phyloP scores from a whole-genome alignment of 129 eudicot genomes.

The Centaurea solstitialis region DNA sequence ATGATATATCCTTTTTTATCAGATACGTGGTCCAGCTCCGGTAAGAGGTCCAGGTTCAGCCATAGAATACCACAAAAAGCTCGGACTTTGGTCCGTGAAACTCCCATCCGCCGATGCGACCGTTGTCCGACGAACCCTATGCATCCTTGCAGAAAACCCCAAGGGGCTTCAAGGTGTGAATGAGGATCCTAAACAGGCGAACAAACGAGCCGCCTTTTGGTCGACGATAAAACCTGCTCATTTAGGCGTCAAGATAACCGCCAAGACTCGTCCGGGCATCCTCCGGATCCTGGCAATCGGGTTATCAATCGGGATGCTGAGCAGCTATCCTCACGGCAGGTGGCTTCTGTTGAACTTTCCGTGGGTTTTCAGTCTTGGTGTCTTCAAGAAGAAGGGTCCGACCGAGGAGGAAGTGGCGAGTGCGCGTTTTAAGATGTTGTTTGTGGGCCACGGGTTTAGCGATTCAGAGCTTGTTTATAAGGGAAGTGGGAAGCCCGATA shows the following conservation, averaged over 20 bases:
- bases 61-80: constrained; percentile 68
- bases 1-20: constrained; percentile 4
- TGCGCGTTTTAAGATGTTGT: constrained; percentile 85
- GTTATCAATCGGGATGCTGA: constrained; percentile 45
- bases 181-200: constrained; percentile 49
- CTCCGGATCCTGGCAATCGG: constrained; percentile 48
- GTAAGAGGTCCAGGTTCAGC: constrained; percentile 56
- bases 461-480: constrained; percentile 37
- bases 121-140: constrained; percentile 73
- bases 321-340: constrained; percentile 53
- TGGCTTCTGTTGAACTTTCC: constrained; percentile 76
- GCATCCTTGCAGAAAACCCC: constrained; percentile 63
- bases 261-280: constrained; percentile 50
- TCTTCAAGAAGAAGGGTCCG: constrained; percentile 72
- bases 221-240: constrained; percentile 79
- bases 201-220: constrained; percentile 66
- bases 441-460: constrained; percentile 71
- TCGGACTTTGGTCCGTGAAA: constrained; percentile 76
- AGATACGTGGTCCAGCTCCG: constrained; percentile 86
- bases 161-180: constrained; percentile 71
- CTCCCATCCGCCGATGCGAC: constrained; percentile 80
- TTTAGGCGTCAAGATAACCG: constrained; percentile 67
- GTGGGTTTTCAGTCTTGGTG: constrained; percentile 66
- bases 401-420: constrained; percentile 68
- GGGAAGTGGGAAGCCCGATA: constrained; percentile 56